Evolutionary conservation across 78 protist genomes (phyloP), one percentile per base, ranked within the genome.

Genomic region (Polysphondylium violaceum): DNA sequence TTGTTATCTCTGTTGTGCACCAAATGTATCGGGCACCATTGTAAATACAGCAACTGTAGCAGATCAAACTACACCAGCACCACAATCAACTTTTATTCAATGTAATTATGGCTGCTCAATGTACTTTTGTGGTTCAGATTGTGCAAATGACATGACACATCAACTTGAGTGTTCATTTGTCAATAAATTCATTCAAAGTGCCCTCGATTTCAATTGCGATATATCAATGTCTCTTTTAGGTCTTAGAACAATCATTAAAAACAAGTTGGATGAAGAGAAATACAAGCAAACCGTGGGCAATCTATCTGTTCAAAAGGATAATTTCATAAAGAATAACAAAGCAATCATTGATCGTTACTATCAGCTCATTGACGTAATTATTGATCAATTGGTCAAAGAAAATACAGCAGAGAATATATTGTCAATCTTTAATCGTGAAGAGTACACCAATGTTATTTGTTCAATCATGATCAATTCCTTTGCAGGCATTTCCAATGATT

Each of bases 141-240:
- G 91, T 51, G 12, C 44, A 33, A 58, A 67, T 44, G 63, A 69
- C 29, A 69, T 83, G 73, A 43, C 50, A 8, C 91, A 83, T 83
- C 91, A 83, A 43, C 44, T 83, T 31, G 91, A 83, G 43, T 83
- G 91, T n/a, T 83, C 91, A 29, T 83, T 83, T 17, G 40, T 83
- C 4, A 31, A 7, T 4, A 41, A 44, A 43, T 29, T 69, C 1
- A 36, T 40, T 3, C 60, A 69, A 31, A 38, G 53, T 21, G 43
- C 91, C 9, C 1, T 55, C 19, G 40, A 69, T 6, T 14, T 25
- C 9, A 44, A 31, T 5, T 68, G 53, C 33, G 75, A 63, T 56
- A 47, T 43, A 3, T 69, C 71, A 19, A 36, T 43, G 4, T 12
- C 61, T 4, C 14, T 83, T 6, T n/a, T 83, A 0, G 81, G 68